phyloP scores from a whole-genome alignment of 345 rosid genomes.

The Cardamine resedifolia region DNA sequence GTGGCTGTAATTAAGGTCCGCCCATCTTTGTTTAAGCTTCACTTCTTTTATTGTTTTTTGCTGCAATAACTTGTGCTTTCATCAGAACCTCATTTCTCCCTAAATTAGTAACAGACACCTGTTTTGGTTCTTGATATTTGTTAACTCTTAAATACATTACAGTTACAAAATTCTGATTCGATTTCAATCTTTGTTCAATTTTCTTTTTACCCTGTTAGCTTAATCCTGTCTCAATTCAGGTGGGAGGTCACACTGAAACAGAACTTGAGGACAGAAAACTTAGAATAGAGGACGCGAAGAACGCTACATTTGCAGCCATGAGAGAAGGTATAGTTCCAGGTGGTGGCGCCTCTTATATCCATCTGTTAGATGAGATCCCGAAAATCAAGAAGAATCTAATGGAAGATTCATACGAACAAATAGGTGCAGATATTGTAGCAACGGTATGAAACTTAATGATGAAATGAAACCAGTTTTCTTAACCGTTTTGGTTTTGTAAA shows the following conservation, averaged over 20 bases:
- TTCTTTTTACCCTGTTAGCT: background rate
- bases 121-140: slow-evolving; percentile 2
- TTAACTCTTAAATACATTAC: background rate
- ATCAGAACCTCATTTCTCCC: background rate
- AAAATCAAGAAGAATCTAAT: slow-evolving; percentile 50
- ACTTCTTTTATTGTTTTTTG: background rate
- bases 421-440: slow-evolving; percentile 74
- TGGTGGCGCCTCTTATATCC: slow-evolving; percentile 84
- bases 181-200: background rate
- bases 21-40: slow-evolving; percentile 1
- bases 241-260: slow-evolving; percentile 82
- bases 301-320: slow-evolving; percentile 92
- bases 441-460: slow-evolving; percentile 45
- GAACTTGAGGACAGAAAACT: slow-evolving; percentile 94
- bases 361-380: slow-evolving; percentile 58
- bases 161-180: background rate
- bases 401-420: slow-evolving; percentile 64
- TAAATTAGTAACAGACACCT: background rate
- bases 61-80: slow-evolving; percentile 10
- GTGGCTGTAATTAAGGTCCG: slow-evolving; percentile 86
- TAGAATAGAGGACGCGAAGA: slow-evolving; percentile 86
- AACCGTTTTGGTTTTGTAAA: background rate
- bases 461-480: background rate
- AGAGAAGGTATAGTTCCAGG: slow-evolving; percentile 92
- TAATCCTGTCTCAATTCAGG: slow-evolving; percentile 37